A percentile compares a stretch with the other conserved stretches of the same genome.
Conservation (phyloP, 257 asterid genomes). For the Leptodermis oblonga region DNA sequence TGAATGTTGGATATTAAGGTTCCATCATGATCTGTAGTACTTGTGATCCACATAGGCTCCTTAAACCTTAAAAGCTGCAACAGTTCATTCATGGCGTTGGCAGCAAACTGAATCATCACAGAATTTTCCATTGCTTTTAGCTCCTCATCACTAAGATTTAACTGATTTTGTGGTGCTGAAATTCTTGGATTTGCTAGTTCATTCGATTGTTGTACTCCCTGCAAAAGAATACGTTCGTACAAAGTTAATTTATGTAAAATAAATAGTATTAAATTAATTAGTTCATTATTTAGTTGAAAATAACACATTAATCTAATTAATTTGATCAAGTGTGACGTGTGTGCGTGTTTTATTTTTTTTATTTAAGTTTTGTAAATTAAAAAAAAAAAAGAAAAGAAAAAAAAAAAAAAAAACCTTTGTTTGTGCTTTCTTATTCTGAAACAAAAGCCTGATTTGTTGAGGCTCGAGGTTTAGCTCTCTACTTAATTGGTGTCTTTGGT, state of each 20-base stretch:
- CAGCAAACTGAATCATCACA: slow-evolving; percentile 30
- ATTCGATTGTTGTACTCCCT: no score
- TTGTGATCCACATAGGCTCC: slow-evolving; percentile 57
- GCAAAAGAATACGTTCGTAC: no score
- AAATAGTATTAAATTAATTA: no score
- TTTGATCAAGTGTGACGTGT: no score
- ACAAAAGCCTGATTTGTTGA: slow-evolving; percentile 61
- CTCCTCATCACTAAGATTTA: no score
- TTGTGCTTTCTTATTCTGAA: slow-evolving; percentile 67
- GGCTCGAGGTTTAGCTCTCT: slow-evolving; percentile 53
- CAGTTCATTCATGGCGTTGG: slow-evolving; percentile 51
- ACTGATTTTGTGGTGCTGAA: slow-evolving; percentile 10
- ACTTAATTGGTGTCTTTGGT: slow-evolving; percentile 50
- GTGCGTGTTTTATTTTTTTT: no score
- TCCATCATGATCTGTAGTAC: slow-evolving; percentile 39
- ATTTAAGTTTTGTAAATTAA: no score
- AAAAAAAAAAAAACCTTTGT: slow-evolving; percentile 45
- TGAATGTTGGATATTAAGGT: slow-evolving; percentile 36
- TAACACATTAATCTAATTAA: no score
- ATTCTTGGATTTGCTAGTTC: no score
- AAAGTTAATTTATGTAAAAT: no score
- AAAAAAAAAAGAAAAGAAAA: no score
- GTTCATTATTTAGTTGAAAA: no score
- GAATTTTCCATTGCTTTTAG: slow-evolving; percentile 33
- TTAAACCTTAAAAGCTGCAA: slow-evolving; percentile 43